A percentile compares a stretch with the other conserved stretches of the same genome.
phyloP scores from a whole-genome alignment of 345 rosid genomes.

The Mercurialis annua region DNA sequence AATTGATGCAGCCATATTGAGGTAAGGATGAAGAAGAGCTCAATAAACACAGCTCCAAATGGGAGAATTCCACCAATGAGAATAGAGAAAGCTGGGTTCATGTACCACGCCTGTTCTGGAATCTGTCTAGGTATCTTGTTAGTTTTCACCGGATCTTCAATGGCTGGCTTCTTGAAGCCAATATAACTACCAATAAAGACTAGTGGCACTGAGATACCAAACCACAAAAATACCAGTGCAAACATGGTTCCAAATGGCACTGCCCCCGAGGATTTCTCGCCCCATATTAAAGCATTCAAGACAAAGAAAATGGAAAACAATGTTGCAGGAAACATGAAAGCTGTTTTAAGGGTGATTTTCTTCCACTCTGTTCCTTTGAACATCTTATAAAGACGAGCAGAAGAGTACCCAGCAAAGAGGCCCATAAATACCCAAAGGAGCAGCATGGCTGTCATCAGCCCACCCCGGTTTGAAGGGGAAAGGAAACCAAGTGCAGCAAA shows the following conservation, averaged over 20 bases:
- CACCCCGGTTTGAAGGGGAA: constrained; percentile 92
- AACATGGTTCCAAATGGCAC: constrained; percentile 96
- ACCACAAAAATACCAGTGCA: constrained; percentile 78
- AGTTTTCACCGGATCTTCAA: constrained; percentile 79
- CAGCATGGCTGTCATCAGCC: constrained; percentile 88
- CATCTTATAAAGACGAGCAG: constrained; percentile 76
- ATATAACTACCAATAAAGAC: constrained; percentile 70
- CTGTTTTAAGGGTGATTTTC: constrained; percentile 68
- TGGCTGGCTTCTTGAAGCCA: constrained; percentile 70
- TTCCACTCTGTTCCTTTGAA: constrained; percentile 90
- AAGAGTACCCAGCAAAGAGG: constrained; percentile 67
- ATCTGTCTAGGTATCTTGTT: constrained; percentile 88
- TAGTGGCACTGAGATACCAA: constrained; percentile 87
- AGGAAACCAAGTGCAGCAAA: constrained; percentile 87
- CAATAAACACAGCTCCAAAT: constrained; percentile 92
- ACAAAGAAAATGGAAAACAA: constrained; percentile 66
- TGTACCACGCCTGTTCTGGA: constrained; percentile 85
- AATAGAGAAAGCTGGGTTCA: constrained; percentile 76
- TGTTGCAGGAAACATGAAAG: constrained; percentile 67
- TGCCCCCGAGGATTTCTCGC: constrained; percentile 88
- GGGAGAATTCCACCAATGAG: constrained; percentile 89
- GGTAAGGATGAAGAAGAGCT: constrained; percentile 88
- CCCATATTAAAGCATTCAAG: constrained; percentile 87
- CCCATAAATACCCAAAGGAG: constrained; percentile 96
- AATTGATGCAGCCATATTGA: constrained; percentile 91